Evolutionary conservation across 148 eudicot genomes (phyloP).

Genomic region (Limonium bicolor): DNA sequence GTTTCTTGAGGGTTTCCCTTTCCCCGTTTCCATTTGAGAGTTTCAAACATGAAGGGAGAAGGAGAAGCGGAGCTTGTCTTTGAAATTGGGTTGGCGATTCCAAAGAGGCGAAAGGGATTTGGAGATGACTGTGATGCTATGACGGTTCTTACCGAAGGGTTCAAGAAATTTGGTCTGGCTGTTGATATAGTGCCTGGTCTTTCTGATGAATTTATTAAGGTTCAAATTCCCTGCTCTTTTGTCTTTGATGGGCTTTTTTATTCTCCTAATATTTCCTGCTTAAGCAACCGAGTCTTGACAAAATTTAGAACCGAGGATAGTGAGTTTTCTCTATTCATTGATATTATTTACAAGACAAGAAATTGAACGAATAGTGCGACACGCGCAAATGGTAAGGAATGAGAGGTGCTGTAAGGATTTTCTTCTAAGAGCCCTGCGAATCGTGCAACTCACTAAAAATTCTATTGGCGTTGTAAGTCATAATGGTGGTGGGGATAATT

Average conservation of each 20-base stretch:
- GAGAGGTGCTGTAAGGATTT: too few relatives aligned
- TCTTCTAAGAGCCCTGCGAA: too few relatives aligned
- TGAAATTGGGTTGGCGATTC: slow-evolving; percentile 66
- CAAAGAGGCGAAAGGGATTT: slow-evolving; percentile 25
- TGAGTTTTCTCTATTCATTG: too few relatives aligned
- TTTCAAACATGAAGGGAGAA: slow-evolving; percentile 20
- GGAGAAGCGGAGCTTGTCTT: slow-evolving; percentile 29
- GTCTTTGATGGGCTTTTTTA: not conserved
- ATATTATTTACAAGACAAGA: too few relatives aligned
- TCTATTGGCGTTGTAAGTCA: too few relatives aligned
- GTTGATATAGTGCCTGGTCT: slow-evolving; percentile 61
- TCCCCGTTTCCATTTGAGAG: slow-evolving; percentile 11
- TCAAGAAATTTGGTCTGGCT: slow-evolving; percentile 42
- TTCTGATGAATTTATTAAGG: slow-evolving; percentile 79
- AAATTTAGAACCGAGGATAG: too few relatives aligned
- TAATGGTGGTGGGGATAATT: too few relatives aligned
- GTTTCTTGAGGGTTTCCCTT: too few relatives aligned
- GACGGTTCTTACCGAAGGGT: slow-evolving; percentile 47
- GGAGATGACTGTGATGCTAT: slow-evolving; percentile 33
- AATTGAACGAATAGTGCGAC: too few relatives aligned
- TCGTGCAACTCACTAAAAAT: too few relatives aligned
- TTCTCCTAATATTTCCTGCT: not conserved
- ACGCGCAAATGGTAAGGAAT: too few relatives aligned
- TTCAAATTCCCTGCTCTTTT: slow-evolving; percentile 7
- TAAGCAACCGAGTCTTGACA: not conserved